These are phyloP conservation scores for Emergomyces orientalis DNA, from an alignment of 2,329 filamentous ascomycete genomes.

Conservation along the genomic window DNA sequence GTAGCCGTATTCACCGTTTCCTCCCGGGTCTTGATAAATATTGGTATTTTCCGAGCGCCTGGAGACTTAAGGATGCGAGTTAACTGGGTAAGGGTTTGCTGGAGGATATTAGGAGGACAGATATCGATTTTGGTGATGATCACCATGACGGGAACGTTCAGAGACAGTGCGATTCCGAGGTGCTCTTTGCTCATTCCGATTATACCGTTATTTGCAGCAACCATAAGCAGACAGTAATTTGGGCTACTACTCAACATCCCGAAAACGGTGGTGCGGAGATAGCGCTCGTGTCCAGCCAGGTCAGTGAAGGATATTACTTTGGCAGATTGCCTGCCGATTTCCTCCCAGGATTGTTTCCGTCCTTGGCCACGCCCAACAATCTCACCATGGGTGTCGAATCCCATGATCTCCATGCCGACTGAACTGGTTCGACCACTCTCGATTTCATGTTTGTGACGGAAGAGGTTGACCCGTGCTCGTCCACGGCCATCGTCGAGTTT, in stretches of 20 bases:
- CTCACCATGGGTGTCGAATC: constrained; percentile 79
- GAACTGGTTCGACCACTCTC: constrained; percentile 92
- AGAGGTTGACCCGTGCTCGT: constrained; percentile 87
- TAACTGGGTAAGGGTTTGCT: constrained; percentile 86
- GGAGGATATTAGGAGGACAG: constrained; percentile 86
- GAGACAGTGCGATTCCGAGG: constrained; percentile 80
- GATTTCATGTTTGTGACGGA: constrained; percentile 95
- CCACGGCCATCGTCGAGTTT: constrained; percentile 90
- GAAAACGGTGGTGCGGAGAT: constrained; percentile 92
- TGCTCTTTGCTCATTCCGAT: constrained; percentile 99
- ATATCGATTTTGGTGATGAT: constrained; percentile 98
- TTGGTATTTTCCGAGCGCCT: constrained; percentile 86
- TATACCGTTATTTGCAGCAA: constrained; percentile 92
- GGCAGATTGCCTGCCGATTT: constrained; percentile 85
- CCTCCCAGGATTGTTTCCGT: constrained; percentile 87
- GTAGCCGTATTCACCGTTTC: constrained; percentile 92
- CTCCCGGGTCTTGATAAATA: constrained; percentile 85
- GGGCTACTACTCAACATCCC: constrained; percentile 88
- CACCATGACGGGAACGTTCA: constrained; percentile 97
- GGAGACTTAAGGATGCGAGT: constrained; percentile 89
- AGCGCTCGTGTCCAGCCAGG: constrained; percentile 88
- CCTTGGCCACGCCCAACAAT: constrained; percentile 76
- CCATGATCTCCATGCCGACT: constrained; percentile 98
- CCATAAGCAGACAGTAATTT: constrained; percentile 97
- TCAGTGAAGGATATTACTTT: constrained; percentile 98